Evolutionary conservation across 148 eudicot species (phyloP).

Genomic region (Cornus controversa): DNA sequence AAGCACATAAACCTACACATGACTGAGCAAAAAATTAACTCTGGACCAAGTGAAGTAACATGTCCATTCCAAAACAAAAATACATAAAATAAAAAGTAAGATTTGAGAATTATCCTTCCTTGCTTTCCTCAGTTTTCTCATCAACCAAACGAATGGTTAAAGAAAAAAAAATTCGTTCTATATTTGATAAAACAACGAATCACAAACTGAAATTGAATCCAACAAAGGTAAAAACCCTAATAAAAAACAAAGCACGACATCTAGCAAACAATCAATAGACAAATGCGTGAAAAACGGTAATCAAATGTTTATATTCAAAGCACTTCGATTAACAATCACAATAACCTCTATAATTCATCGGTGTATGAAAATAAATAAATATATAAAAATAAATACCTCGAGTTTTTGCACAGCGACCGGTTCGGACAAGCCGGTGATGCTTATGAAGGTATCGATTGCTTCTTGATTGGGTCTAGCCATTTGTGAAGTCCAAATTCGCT

Average conservation of each 20-base stretch:
- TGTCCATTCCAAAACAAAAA: neutral
- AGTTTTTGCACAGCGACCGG: conserved; percentile 56
- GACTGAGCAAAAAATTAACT: neutral
- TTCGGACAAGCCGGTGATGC: conserved; percentile 78
- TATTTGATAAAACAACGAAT: neutral
- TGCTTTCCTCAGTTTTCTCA: neutral
- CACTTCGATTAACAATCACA: neutral
- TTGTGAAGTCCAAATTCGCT: neutral
- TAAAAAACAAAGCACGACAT: neutral
- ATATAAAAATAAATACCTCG: conserved; percentile 39
- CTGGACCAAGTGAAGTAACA: neutral
- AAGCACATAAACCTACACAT: neutral
- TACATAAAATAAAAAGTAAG: neutral
- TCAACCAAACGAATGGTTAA: too few species aligned
- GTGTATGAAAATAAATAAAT: neutral
- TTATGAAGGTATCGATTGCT: conserved; percentile 73
- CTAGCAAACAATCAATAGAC: neutral
- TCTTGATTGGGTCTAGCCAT: conserved; percentile 73
- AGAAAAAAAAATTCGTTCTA: neutral
- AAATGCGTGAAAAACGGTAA: neutral
- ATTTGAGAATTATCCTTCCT: neutral
- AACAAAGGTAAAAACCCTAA: conserved; percentile 2
- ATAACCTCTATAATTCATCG: neutral
- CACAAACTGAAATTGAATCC: neutral
- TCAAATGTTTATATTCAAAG: neutral